Base-by-base conservation (phyloP, 768 basidiomycete genomes). In the Tulasnella sp. region DNA sequence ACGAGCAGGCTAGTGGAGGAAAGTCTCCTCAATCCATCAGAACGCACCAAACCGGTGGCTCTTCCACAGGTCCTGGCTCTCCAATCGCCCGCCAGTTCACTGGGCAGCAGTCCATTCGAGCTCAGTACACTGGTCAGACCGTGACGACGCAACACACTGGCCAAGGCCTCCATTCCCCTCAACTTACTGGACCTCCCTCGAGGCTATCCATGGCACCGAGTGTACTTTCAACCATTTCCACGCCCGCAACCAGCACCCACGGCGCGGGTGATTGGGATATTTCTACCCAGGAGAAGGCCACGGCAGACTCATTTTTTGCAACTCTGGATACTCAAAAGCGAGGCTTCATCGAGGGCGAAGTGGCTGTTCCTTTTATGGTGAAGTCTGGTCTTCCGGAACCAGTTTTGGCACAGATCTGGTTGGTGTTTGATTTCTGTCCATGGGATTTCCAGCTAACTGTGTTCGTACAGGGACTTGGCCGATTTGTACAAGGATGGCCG, bases 321-420 rank as follows among this genome's bases (percentile, higher is more conserved):
- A 86, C 86, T n/a, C 87, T 99, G 51, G 98, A 99, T 83, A 83
- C 87, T 20, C 87, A 88, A 80, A 90, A 88, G 80, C 88, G 85
- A 79, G 96, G 95, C 0, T 93, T 87, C 82, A 92, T 99, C 26
- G 95, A 96, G 82, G 96, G 96, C 10, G 95, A 97, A 79, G 90
- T 94, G 44, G 98, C 95, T 10, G 98, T 98, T 5, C 95, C 94
- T 3, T 99, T 99, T 85, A 93, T 99, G 92, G 83, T 97, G 79
- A 91, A 95, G 84, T 96, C 95, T 42, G 91, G 93, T 70, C 85
- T 99, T 70, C 88, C 91, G 1, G 93, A 93, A 79, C 91, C 92
- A 37, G 87, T 89, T 35, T 87, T 99, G n/a, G 98, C 98, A 5
- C 91, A 89, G 81, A 87, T 99, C 72, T 99, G 98, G 97, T 97